These are phyloP conservation scores for Lathyrus oleraceus DNA, from an alignment of 306 rosid genomes.

Conservation along the genomic window DNA sequence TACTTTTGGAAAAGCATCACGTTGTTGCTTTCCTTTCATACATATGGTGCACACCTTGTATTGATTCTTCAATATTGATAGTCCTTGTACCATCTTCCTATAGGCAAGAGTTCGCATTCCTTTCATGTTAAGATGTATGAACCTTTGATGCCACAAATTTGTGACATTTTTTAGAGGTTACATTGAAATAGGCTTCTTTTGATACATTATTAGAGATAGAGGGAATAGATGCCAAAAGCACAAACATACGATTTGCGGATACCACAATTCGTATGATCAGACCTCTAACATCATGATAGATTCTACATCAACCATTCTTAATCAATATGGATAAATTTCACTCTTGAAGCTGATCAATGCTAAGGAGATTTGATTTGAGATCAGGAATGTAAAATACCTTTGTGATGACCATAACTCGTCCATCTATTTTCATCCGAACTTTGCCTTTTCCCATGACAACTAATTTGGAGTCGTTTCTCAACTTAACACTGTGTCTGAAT, in stretches of 20 bases:
- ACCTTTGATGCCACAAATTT: neutral
- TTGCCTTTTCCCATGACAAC: neutral
- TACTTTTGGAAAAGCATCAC: neutral
- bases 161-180: neutral
- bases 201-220: neutral
- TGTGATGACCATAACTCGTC: too few species aligned
- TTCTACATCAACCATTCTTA: too few species aligned
- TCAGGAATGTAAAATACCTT: too few species aligned
- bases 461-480: neutral
- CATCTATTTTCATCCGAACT: neutral
- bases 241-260: neutral
- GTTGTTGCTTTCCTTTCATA: neutral
- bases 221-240: neutral
- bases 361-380: too few species aligned
- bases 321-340: too few species aligned
- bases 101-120: neutral
- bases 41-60: neutral
- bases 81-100: slow-evolving; percentile 16
- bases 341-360: too few species aligned
- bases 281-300: too few species aligned
- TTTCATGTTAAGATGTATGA: neutral
- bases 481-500: neutral
- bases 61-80: neutral
- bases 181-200: neutral
- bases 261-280: too few species aligned